Evolutionary conservation across 345 rosid genomes (phyloP).

Genomic region (Hypericum androsaemum): DNA sequence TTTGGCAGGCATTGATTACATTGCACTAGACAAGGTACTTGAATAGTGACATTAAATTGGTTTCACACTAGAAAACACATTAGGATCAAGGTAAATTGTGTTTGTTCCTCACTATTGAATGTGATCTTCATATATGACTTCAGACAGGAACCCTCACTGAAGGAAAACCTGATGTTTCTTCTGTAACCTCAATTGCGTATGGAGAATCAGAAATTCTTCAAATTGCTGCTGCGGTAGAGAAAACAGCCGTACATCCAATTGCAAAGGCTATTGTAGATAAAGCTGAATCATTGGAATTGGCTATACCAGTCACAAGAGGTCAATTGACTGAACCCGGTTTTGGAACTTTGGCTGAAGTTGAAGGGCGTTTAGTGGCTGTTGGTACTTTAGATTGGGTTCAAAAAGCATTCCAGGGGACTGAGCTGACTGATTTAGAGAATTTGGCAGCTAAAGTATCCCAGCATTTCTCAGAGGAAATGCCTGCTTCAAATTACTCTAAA

Average conservation of each 20-base stretch:
- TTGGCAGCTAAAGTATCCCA: slow-evolving; percentile 36
- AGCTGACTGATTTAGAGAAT: slow-evolving; percentile 30
- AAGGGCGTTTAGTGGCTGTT: slow-evolving; percentile 76
- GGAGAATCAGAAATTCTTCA: slow-evolving; percentile 63
- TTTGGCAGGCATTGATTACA: slow-evolving; percentile 56
- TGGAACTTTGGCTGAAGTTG: slow-evolving; percentile 87
- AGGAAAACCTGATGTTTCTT: slow-evolving; percentile 78
- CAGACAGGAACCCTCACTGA: slow-evolving; percentile 96
- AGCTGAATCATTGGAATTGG: slow-evolving; percentile 51
- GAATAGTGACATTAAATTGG: not conserved
- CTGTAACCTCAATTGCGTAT: slow-evolving; percentile 48
- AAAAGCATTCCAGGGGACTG: slow-evolving; percentile 47
- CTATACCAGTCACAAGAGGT: slow-evolving; percentile 70
- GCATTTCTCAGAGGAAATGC: slow-evolving; percentile 27
- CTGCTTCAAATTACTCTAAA: slow-evolving; percentile 53
- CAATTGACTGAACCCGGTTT: slow-evolving; percentile 87
- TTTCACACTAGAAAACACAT: slow-evolving; percentile 7
- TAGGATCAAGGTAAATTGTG: slow-evolving; percentile 1
- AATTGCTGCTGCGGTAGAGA: slow-evolving; percentile 93
- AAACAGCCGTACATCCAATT: slow-evolving; percentile 79
- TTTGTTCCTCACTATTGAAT: not conserved
- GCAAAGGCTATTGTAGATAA: slow-evolving; percentile 71
- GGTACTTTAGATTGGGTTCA: slow-evolving; percentile 80
- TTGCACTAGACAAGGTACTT: slow-evolving; percentile 85
- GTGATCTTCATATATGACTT: not conserved